phyloP scores from a whole-genome alignment of 2,329 filamentous ascomycete species.

The Botrytis hyacinthi region DNA sequence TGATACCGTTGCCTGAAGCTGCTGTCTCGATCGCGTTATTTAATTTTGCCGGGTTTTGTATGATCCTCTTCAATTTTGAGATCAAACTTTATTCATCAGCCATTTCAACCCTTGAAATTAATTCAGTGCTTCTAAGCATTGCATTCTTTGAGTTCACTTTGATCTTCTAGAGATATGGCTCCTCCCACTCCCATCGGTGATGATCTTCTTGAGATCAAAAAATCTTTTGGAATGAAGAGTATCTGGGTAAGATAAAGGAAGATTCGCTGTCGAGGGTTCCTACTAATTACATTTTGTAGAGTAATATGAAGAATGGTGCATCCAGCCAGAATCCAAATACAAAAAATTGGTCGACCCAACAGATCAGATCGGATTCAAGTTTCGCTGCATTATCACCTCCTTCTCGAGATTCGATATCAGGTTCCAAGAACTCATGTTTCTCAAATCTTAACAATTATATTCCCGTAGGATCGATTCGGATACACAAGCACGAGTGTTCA shows the following conservation, averaged over 20 bases:
- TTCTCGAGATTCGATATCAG: background rate
- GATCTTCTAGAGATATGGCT: background rate
- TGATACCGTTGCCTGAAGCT: background rate
- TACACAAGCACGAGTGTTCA: conserved; percentile 22
- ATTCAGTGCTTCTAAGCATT: background rate
- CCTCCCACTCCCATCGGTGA: background rate
- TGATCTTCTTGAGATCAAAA: background rate
- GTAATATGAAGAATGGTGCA: background rate
- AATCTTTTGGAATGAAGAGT: background rate
- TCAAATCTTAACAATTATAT: conserved; percentile 34
- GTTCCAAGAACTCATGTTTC: conserved; percentile 12
- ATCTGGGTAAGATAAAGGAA: background rate
- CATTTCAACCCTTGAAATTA: background rate
- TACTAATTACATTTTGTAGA: background rate
- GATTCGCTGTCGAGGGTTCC: background rate
- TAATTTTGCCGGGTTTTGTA: background rate
- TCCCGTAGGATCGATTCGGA: conserved; percentile 32
- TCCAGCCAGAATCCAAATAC: too few relatives aligned
- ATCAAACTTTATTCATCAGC: background rate
- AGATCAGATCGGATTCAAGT: background rate
- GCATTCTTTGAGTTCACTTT: background rate
- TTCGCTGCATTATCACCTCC: background rate
- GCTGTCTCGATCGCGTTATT: background rate
- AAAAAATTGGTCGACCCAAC: background rate
- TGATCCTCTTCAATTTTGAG: too few relatives aligned